Percentiles rank a stretch among this genome's conserved stretches.
phyloP scores from a whole-genome alignment of 257 asterid species.

The Solanum pennellii region DNA sequence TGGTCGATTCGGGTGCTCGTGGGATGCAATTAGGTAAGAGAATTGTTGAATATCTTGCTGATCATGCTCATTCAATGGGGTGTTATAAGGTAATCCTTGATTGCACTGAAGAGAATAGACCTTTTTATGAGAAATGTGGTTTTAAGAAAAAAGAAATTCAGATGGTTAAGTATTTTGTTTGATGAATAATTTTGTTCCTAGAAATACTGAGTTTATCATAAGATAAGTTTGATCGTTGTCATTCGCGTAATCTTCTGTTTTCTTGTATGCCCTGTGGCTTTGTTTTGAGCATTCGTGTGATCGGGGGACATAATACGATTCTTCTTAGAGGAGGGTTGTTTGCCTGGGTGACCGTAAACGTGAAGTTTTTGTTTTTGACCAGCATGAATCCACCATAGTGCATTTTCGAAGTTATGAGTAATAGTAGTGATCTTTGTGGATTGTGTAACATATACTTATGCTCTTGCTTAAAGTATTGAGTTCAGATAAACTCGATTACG shows the following conservation, averaged over 20 bases:
- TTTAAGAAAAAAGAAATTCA: constrained; percentile 57
- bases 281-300: neutral
- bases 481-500: no score
- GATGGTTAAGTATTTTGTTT: constrained; percentile 65
- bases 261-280: neutral
- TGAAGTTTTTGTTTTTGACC: neutral
- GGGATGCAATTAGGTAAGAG: constrained; percentile 75
- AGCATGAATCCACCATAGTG: neutral
- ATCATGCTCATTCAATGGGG: constrained; percentile 58
- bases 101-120: constrained; percentile 45
- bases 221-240: neutral
- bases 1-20: constrained; percentile 57
- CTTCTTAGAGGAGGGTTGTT: neutral
- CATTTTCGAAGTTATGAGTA: no score
- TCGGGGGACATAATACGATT: neutral
- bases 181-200: neutral
- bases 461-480: no score
- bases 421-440: no score
- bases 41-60: constrained; percentile 44
- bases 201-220: neutral
- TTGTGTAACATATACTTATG: no score
- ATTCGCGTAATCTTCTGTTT: neutral
- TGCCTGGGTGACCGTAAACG: neutral
- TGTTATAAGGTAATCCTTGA: constrained; percentile 89
- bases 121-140: constrained; percentile 85